phyloP scores from a whole-genome alignment of 257 asterid genomes.

The Scutellaria minor region DNA sequence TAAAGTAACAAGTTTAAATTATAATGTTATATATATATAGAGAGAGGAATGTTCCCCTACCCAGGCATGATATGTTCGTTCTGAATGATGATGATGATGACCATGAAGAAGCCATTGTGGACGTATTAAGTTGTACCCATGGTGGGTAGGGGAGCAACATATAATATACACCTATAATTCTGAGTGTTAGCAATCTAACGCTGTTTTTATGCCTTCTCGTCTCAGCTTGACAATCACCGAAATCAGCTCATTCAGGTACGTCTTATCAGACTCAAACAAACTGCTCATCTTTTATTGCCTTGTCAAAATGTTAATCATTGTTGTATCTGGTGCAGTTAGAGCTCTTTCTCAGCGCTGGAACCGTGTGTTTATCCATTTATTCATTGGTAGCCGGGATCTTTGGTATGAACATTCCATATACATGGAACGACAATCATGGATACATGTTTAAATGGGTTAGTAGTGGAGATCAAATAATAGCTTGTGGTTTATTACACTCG shows the following conservation, averaged over 20 bases:
- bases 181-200: constrained; percentile 20
- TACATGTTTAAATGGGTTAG: constrained; percentile 94
- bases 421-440: constrained; percentile 63
- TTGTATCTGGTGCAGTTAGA: constrained; percentile 61
- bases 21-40: too few species aligned
- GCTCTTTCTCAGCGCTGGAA: constrained; percentile 87
- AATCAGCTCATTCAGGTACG: constrained; percentile 94
- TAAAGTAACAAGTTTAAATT: constrained; percentile 17
- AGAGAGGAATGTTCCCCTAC: too few species aligned
- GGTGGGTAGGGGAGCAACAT: too few species aligned
- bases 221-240: constrained; percentile 94
- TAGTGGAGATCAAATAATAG: background rate
- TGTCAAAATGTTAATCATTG: background rate
- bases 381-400: constrained; percentile 76
- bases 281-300: background rate
- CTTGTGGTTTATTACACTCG: background rate
- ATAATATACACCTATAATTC: too few species aligned
- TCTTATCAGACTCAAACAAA: background rate
- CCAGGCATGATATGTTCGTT: too few species aligned
- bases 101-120: too few species aligned
- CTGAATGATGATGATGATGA: too few species aligned
- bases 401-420: constrained; percentile 91
- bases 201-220: constrained; percentile 3
- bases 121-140: too few species aligned
- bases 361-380: constrained; percentile 60